Percentiles rank a stretch among this genome's conserved stretches.
Evolutionary conservation across 23 red algal genomes (phyloP).

Genomic region (Gracilariopsis chorda): DNA sequence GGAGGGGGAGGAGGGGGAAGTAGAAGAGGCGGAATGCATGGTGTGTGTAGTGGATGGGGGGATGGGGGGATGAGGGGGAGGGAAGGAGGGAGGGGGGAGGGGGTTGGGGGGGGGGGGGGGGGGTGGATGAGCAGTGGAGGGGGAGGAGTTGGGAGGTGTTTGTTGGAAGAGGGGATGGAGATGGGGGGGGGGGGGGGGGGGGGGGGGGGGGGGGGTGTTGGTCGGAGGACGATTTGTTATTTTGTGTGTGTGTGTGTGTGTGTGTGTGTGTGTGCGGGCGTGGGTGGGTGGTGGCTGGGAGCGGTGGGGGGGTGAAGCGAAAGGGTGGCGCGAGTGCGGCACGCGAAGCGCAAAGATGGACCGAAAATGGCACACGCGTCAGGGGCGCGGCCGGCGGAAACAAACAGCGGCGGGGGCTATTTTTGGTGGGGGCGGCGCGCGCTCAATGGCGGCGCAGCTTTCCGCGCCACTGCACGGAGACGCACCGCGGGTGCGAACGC

Average conservation of each 20-base stretch:
- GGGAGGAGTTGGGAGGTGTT: background rate
- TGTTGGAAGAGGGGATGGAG: background rate
- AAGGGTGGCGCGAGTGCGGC: background rate
- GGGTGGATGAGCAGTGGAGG: background rate
- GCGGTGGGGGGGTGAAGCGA: background rate
- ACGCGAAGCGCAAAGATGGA: background rate
- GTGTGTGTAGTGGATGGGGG: background rate
- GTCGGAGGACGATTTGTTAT: background rate
- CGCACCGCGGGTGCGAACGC: background rate
- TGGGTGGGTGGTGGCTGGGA: background rate
- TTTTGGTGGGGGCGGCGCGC: background rate
- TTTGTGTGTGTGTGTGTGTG: background rate
- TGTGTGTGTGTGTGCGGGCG: background rate
- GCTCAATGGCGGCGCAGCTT: too few species aligned
- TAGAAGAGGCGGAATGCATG: background rate
- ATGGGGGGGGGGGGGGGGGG: background rate
- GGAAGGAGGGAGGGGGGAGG: background rate
- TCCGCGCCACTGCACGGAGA: background rate
- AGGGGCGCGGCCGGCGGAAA: background rate
- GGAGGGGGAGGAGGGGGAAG: background rate
- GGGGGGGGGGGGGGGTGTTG: background rate
- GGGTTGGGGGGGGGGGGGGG: background rate
- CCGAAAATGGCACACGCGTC: background rate
- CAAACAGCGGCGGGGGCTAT: background rate
- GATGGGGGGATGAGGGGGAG: background rate